phyloP scores from a whole-genome alignment of 2,329 filamentous ascomycete species.

The Simplicillium aogashimaense region DNA sequence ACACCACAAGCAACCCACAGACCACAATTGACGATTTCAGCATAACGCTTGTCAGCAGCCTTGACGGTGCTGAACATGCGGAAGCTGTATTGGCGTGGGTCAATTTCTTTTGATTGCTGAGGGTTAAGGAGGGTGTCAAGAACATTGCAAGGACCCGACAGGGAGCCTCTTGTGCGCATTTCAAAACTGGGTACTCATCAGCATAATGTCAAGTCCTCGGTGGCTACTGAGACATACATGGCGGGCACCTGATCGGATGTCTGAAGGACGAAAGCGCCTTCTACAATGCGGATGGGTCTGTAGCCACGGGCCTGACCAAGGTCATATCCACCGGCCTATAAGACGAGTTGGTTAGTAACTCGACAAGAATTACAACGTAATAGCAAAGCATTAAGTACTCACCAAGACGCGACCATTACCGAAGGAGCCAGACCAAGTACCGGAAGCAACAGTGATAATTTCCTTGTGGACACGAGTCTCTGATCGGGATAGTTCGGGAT shows the following conservation, averaged over 20 bases:
- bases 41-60: constrained; percentile 38
- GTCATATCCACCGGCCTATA: constrained; percentile 30
- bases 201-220: neutral
- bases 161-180: constrained; percentile 36
- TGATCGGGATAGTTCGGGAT: constrained; percentile 31
- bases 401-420: constrained; percentile 37
- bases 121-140: constrained; percentile 29
- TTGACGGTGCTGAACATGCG: constrained; percentile 39
- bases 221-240: constrained; percentile 18
- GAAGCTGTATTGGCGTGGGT: constrained; percentile 35
- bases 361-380: neutral
- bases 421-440: constrained; percentile 37
- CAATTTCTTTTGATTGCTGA: constrained; percentile 25
- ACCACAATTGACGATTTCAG: constrained; percentile 36
- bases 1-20: constrained; percentile 40
- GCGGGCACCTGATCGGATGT: constrained; percentile 37
- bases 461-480: constrained; percentile 34
- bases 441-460: constrained; percentile 37
- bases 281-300: constrained; percentile 30
- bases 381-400: constrained; percentile 11
- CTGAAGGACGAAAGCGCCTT: constrained; percentile 38
- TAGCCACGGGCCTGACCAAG: constrained; percentile 29
- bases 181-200: constrained; percentile 20
- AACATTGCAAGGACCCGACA: constrained; percentile 34
- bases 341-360: neutral